A percentile compares a stretch with the other conserved stretches of the same genome.
Conservation (phyloP, 2,329 filamentous ascomycete genomes). For the Fusarium goolgardi region DNA sequence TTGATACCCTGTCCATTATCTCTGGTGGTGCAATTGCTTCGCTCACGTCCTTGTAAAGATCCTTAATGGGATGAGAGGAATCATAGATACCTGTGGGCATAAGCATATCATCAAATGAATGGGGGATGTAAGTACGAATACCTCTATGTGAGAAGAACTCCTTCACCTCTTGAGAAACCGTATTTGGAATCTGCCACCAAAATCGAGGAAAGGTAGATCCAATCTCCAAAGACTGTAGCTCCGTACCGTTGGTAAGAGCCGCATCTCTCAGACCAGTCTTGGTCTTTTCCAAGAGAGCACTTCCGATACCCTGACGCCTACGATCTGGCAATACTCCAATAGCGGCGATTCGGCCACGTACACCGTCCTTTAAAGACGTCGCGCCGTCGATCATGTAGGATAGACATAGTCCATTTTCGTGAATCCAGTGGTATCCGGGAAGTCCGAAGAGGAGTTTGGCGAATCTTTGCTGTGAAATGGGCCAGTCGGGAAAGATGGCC, state of each 20-base stretch:
- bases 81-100: conserved; percentile 17
- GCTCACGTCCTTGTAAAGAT: conserved; percentile 39
- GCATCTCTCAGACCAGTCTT: conserved; percentile 1
- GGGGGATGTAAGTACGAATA: background rate
- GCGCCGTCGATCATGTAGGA: conserved; percentile 5
- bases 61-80: conserved; percentile 3
- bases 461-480: conserved; percentile 22
- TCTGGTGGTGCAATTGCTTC: conserved; percentile 16
- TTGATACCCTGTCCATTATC: conserved; percentile 36
- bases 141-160: conserved; percentile 38
- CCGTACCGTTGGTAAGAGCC: background rate
- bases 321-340: conserved; percentile 38
- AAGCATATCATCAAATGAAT: rapidly evolving
- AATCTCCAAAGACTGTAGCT: conserved; percentile 30
- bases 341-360: conserved; percentile 29
- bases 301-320: conserved; percentile 35
- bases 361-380: background rate
- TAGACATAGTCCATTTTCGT: conserved; percentile 38
- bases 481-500: conserved; percentile 39
- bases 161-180: conserved; percentile 11
- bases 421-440: conserved; percentile 25
- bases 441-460: conserved; percentile 13
- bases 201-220: conserved; percentile 40
- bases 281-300: conserved; percentile 27
- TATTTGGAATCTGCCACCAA: conserved; percentile 38